These are phyloP conservation scores for Quambalaria eucalypti DNA, from an alignment of 1,284 basidiomycete species.

Conservation along the genomic window DNA sequence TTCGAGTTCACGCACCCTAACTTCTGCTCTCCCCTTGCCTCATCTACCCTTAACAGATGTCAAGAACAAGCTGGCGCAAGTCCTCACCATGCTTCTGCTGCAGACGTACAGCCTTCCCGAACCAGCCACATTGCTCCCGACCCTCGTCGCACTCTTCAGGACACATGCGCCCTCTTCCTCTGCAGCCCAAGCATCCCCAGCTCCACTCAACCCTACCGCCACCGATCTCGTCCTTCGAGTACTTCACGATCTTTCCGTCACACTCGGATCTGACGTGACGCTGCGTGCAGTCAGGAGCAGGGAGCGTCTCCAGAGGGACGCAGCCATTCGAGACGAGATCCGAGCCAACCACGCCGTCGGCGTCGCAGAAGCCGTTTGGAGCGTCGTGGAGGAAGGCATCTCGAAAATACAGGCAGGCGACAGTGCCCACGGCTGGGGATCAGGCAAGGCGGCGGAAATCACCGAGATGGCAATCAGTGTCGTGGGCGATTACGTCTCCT, in stretches of 20 bases:
- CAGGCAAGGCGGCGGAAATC: conserved; percentile 63
- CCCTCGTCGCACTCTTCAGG: conserved; percentile 43
- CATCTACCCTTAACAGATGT: conserved; percentile 66
- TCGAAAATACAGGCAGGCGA: conserved; percentile 20
- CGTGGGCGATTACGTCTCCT: conserved; percentile 87
- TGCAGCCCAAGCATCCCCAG: conserved; percentile 68
- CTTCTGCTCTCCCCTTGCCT: not conserved
- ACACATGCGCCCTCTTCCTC: conserved; percentile 63
- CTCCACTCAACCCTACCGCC: conserved; percentile 82
- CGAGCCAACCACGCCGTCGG: conserved; percentile 58
- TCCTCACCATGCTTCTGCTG: conserved; percentile 87
- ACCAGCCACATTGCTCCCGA: conserved; percentile 65
- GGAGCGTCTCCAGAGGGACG: conserved; percentile 42
- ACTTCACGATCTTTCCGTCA: conserved; percentile 42
- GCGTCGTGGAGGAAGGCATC: conserved; percentile 65
- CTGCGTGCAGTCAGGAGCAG: conserved; percentile 36
- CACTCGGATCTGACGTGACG: conserved; percentile 42
- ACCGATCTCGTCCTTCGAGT: conserved; percentile 53
- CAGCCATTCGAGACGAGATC: conserved; percentile 43
- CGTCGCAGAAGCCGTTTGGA: conserved; percentile 79
- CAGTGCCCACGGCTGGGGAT: conserved; percentile 51
- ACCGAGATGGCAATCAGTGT: conserved; percentile 82
- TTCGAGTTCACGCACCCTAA: not conserved
- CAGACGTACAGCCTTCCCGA: conserved; percentile 75
- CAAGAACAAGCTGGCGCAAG: conserved; percentile 95